A percentile compares a stretch with the other conserved stretches of the same genome.
phyloP scores from a whole-genome alignment of 495 filamentous ascomycete genomes.

The Aspergillus asperescens region DNA sequence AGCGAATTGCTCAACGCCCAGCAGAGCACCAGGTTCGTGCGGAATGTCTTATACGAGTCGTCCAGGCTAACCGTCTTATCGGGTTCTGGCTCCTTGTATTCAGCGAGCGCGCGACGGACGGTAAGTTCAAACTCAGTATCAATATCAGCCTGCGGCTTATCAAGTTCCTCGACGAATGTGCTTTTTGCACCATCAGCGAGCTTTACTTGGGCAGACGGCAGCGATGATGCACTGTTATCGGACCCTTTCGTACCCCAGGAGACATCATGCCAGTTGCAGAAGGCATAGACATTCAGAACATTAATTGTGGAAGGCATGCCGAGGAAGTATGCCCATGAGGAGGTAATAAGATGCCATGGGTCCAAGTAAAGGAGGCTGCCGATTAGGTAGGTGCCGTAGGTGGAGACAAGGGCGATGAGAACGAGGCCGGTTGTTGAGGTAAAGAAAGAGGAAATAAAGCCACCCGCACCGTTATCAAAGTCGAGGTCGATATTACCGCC shows the following conservation, averaged over 20 bases:
- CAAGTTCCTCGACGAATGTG: conserved; percentile 87
- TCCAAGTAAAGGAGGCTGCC: conserved; percentile 95
- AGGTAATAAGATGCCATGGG: conserved; percentile 99
- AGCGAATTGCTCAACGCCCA: conserved; percentile 95
- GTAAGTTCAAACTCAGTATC: conserved; percentile 94
- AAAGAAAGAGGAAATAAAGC: conserved; percentile 70
- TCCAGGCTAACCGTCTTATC: conserved; percentile 76
- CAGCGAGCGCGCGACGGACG: conserved; percentile 82
- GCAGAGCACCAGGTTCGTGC: conserved; percentile 78
- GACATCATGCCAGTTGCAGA: conserved; percentile 99
- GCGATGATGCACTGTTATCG: conserved; percentile 86
- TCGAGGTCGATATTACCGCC: conserved; percentile 50
- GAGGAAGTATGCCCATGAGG: conserved; percentile 85
- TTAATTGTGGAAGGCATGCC: conserved; percentile 97
- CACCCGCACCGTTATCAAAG: conserved; percentile 41
- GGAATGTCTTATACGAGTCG: conserved; percentile 96
- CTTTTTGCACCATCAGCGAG: conserved; percentile 77
- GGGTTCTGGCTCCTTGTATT: conserved; percentile 64
- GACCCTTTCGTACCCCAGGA: conserved; percentile 99
- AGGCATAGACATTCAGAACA: conserved; percentile 94
- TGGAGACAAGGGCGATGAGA: conserved; percentile 82
- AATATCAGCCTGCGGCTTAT: conserved; percentile 96
- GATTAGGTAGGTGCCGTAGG: conserved; percentile 91
- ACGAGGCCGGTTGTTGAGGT: conserved; percentile 71
- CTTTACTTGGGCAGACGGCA: conserved; percentile 78